These are phyloP conservation scores for Pestalotiopsis sp. DNA, from an alignment of 2,329 filamentous ascomycete species.

Conservation along the genomic window DNA sequence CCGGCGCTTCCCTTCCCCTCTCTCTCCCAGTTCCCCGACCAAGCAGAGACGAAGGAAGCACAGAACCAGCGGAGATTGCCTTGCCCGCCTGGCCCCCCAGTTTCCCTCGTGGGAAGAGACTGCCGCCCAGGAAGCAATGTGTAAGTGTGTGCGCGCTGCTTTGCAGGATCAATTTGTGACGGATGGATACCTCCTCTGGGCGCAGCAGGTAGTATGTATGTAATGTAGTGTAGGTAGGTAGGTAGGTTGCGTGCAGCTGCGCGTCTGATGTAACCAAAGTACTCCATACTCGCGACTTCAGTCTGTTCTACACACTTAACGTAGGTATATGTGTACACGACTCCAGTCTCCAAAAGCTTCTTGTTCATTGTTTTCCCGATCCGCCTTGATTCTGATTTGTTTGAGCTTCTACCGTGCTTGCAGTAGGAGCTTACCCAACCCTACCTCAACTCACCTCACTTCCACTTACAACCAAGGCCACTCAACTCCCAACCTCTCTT, in stretches of 20 bases:
- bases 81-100: not conserved
- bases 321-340: not conserved
- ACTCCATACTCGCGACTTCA: not conserved
- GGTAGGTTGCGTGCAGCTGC: not conserved
- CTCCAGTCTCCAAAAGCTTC: not conserved
- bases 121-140: not conserved
- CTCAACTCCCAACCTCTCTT: not conserved
- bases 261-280: not conserved
- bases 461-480: not conserved
- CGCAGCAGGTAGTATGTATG: not conserved
- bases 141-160: not conserved
- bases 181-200: not conserved
- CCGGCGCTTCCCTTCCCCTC: not conserved
- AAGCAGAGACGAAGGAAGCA: not conserved
- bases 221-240: not conserved
- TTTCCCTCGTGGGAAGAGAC: not conserved
- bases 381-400: conserved; percentile 11
- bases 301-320: not conserved
- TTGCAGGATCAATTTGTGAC: not conserved
- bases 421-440: not conserved
- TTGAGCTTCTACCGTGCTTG: conserved; percentile 11
- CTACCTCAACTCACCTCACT: not conserved
- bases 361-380: conserved; percentile 14
- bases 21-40: not conserved
- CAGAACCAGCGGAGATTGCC: conserved; percentile 6